These are phyloP conservation scores for Scalesia atractyloides DNA, from an alignment of 129 eudicot species.

Conservation along the genomic window DNA sequence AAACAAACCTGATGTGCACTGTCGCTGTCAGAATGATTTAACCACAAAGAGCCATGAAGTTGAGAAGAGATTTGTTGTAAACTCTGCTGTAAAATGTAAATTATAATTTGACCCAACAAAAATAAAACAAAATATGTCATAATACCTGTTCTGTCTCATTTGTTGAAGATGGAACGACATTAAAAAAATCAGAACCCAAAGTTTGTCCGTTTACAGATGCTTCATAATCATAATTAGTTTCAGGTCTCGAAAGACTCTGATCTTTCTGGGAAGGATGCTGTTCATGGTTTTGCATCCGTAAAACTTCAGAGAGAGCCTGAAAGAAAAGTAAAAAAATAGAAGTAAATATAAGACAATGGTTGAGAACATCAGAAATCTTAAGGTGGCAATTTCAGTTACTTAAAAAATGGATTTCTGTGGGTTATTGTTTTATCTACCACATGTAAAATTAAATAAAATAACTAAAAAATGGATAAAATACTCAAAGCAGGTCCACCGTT, in stretches of 20 bases:
- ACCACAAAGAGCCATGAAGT: conserved; percentile 58
- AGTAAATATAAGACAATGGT: conserved; percentile 15
- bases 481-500: background rate
- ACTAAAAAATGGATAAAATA: background rate
- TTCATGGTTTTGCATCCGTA: conserved; percentile 44
- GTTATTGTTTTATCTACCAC: background rate
- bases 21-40: conserved; percentile 48
- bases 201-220: conserved; percentile 65
- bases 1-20: conserved; percentile 53
- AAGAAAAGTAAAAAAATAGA: conserved; percentile 1
- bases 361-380: background rate
- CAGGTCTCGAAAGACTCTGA: conserved; percentile 44
- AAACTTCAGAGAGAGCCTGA: conserved; percentile 62
- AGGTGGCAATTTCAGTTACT: background rate
- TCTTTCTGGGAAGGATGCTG: conserved; percentile 59
- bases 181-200: conserved; percentile 44
- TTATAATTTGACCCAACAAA: conserved; percentile 10
- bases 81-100: conserved; percentile 48
- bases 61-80: conserved; percentile 79
- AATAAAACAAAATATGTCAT: background rate
- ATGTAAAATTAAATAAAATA: background rate
- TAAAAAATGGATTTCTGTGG: background rate
- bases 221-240: conserved; percentile 52
- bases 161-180: conserved; percentile 37
- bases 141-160: conserved; percentile 62